Evolutionary conservation across 257 asterid species (phyloP), one percentile per base, ranked within the genome.

Genomic region (Phtheirospermum japonicum): DNA sequence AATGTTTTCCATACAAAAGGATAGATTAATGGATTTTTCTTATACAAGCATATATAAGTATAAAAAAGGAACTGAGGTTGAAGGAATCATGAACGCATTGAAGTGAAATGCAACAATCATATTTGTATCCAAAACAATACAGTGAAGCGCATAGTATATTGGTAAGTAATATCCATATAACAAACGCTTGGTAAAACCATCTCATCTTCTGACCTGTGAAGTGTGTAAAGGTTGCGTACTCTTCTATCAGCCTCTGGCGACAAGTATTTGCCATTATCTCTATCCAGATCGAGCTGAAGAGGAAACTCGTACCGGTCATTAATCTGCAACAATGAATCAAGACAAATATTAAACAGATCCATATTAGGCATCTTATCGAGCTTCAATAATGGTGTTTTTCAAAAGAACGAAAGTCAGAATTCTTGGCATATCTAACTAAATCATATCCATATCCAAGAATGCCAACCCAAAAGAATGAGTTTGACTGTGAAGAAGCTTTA

Each of bases 251-350:
- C 82, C 13, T 79, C 79, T 36, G 82, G 79, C 7, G 76, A 76
- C 62, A 79, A 60, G 67, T 79, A 79, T 67, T 73, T 79, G 11
- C 79, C 77, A 9, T 68, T 43, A 31, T 70, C 76, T 71, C 72
- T 76, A 66, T 79, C 85, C 63, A 79, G 73, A 62, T 79, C 85
- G 73, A 79, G 85, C 64, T 79, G 74, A 46, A 76, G 70, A 12
- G 85, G 85, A 59, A 79, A 79, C 73, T 79, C 82, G 17, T 70
- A 79, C 31, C 63, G 78, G 65, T 79, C 82, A 71, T 79, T 79
- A 67, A 79, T 70, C 85, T 79, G 77, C 60, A 49, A 43, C 56
- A 63, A 74, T 9, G 45, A 42, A 1, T 13, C 56, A 61, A 34
- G 56, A 48, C 54, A 42, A 50, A 18, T 62, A 61, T 14, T 19